Evolutionary conservation across 768 basidiomycete species (phyloP).

Genomic region (Polyporus arcularius): DNA sequence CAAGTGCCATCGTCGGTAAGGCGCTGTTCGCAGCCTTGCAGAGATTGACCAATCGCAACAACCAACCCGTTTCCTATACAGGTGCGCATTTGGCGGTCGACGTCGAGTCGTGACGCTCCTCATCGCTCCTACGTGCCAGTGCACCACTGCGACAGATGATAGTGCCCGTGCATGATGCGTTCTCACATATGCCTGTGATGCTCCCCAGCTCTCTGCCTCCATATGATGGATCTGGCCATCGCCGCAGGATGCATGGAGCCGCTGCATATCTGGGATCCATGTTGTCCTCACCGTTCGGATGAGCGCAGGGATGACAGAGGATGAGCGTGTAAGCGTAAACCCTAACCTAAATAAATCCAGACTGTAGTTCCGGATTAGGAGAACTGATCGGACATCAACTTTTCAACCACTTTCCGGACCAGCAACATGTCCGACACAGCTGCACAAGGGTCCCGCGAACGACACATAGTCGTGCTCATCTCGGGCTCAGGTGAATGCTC

Average conservation of each 20-base stretch:
- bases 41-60: not conserved
- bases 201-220: not conserved
- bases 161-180: not conserved
- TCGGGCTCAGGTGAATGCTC: conserved; percentile 58
- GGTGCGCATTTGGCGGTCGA: not conserved
- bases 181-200: not conserved
- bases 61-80: not conserved
- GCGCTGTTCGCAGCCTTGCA: not conserved
- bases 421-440: conserved; percentile 12
- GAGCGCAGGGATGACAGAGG: too few species aligned
- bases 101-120: too few species aligned
- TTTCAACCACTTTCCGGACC: not conserved
- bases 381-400: not conserved
- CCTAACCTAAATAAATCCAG: too few species aligned
- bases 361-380: too few species aligned
- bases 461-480: conserved; percentile 58
- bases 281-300: too few species aligned
- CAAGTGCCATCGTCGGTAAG: not conserved
- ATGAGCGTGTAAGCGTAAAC: too few species aligned
- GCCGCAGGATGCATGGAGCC: too few species aligned
- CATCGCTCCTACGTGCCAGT: not conserved
- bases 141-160: not conserved
- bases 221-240: not conserved
- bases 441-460: conserved; percentile 8
- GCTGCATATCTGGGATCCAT: too few species aligned